Evolutionary conservation across 2,329 filamentous ascomycete species (phyloP).

Genomic region (Magnaporthiopsis poae): DNA sequence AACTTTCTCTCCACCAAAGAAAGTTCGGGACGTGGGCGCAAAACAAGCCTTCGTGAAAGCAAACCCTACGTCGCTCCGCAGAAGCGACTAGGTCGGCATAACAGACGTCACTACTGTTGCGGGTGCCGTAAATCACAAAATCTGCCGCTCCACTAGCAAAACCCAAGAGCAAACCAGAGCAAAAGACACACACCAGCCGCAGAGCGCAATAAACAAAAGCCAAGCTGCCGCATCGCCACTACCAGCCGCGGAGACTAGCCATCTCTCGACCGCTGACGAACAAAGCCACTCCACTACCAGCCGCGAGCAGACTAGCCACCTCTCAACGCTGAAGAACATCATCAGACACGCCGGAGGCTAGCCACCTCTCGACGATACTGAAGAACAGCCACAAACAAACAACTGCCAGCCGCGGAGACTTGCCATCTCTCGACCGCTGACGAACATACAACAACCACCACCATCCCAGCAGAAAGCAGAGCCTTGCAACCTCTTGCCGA

Average conservation of each 20-base stretch:
- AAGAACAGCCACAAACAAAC: neutral
- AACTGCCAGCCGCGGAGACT: neutral
- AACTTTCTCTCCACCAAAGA: neutral
- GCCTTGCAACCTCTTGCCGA: neutral
- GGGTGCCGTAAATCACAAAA: neutral
- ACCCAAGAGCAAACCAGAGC: neutral
- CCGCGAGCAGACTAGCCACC: neutral
- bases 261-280: neutral
- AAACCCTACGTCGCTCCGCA: neutral
- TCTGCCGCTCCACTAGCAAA: neutral
- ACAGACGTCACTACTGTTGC: neutral
- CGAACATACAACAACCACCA: neutral
- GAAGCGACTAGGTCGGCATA: neutral
- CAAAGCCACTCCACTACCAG: neutral
- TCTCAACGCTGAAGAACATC: neutral
- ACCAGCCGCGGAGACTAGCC: neutral
- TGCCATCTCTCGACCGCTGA: neutral
- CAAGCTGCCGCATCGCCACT: neutral
- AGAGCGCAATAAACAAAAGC: neutral
- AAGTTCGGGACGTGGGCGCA: neutral
- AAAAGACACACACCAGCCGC: neutral
- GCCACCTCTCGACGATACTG: neutral
- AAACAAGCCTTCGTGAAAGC: neutral
- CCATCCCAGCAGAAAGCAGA: neutral
- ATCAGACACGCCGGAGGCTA: neutral